Evolutionary conservation across 805 yeast species (phyloP).

Genomic region (Candida glaebosa): DNA sequence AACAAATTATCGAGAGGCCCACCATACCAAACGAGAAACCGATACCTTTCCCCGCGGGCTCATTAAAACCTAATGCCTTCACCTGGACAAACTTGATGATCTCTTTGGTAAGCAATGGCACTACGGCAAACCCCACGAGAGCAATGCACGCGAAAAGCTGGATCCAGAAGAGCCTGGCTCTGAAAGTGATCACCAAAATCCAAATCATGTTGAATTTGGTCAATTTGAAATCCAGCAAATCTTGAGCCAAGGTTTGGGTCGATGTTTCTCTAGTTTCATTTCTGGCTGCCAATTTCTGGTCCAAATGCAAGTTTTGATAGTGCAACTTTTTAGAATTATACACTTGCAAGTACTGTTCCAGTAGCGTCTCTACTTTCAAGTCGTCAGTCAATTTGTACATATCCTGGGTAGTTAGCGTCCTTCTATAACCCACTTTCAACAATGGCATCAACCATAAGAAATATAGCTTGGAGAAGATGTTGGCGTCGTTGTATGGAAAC

Average conservation of each 20-base stretch:
- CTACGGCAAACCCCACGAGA: background rate
- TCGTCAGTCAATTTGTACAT: conserved; percentile 35
- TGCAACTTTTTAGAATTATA: background rate
- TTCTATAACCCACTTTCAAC: conserved; percentile 59
- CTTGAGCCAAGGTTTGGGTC: conserved; percentile 15
- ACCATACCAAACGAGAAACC: background rate
- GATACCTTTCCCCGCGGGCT: background rate
- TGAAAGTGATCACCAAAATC: conserved; percentile 12
- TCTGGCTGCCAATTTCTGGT: conserved; percentile 20
- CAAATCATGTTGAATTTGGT: conserved; percentile 16
- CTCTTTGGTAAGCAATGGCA: background rate
- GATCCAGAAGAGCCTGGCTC: background rate
- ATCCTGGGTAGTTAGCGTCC: conserved; percentile 62
- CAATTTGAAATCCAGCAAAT: conserved; percentile 22
- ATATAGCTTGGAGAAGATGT: conserved; percentile 37
- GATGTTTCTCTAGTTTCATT: conserved; percentile 15
- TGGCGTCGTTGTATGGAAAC: conserved; percentile 38
- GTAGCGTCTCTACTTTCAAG: conserved; percentile 21
- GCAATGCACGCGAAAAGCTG: background rate
- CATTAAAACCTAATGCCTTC: background rate
- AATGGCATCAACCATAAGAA: conserved; percentile 67
- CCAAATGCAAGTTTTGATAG: conserved; percentile 14
- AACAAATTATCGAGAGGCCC: background rate
- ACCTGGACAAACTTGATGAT: background rate
- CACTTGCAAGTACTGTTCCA: background rate